phyloP scores from a whole-genome alignment of 345 rosid genomes.

The Populus alba region DNA sequence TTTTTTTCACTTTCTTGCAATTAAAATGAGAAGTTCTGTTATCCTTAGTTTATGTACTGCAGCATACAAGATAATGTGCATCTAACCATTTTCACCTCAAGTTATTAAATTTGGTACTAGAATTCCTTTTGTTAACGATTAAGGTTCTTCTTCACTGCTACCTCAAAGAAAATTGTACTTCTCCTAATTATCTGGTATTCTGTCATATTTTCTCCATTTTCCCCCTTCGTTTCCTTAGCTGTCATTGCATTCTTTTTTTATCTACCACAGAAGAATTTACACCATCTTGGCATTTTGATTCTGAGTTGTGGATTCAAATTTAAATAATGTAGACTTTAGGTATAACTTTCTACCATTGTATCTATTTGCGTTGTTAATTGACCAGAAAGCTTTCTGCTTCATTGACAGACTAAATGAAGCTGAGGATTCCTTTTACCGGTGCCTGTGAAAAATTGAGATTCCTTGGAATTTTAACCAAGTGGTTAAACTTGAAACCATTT shows the following conservation, averaged over 20 bases:
- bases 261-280: neutral
- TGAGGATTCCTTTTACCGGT: too few relatives aligned
- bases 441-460: neutral
- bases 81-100: neutral
- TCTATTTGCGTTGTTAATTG: neutral
- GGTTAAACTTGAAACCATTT: neutral
- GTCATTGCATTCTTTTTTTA: neutral
- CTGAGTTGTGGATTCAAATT: neutral
- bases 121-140: neutral
- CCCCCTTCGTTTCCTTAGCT: neutral
- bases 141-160: neutral
- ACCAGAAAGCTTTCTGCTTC: neutral
- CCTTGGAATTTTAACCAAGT: neutral
- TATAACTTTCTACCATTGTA: neutral
- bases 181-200: neutral
- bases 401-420: neutral
- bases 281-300: neutral
- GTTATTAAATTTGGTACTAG: neutral
- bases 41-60: too few relatives aligned
- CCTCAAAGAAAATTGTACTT: neutral
- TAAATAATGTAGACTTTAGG: too few relatives aligned
- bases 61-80: neutral
- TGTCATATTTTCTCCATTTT: neutral
- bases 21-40: neutral
- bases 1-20: neutral